These are phyloP conservation scores for Didymella exigua DNA, from an alignment of 2,329 filamentous ascomycete genomes.

Conservation along the genomic window DNA sequence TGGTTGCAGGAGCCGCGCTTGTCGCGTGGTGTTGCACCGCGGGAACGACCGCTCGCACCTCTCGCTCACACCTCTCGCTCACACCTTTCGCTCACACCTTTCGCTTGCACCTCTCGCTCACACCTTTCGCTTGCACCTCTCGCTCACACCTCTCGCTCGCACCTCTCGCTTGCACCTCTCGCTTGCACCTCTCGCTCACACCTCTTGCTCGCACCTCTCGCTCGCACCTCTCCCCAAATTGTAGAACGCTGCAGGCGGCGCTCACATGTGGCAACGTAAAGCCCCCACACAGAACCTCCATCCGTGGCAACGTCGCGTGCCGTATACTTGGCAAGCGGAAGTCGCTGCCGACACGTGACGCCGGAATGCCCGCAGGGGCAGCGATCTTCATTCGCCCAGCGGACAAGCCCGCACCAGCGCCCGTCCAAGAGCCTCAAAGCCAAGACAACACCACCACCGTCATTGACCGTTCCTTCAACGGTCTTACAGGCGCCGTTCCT, in stretches of 20 bases:
- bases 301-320: constrained; percentile 3
- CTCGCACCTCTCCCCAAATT: background rate
- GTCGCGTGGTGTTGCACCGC: constrained; percentile 8
- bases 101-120: too few species aligned
- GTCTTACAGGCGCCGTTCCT: background rate
- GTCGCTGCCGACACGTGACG: constrained; percentile 9
- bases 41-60: background rate
- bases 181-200: too few species aligned
- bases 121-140: too few species aligned
- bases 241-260: background rate
- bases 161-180: background rate
- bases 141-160: too few species aligned
- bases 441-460: constrained; percentile 13
- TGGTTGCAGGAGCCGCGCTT: background rate
- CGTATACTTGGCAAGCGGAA: constrained; percentile 13
- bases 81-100: background rate
- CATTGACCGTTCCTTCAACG: constrained; percentile 15
- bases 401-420: constrained; percentile 9
- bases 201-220: too few species aligned
- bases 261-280: background rate
- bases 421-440: constrained; percentile 16
- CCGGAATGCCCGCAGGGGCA: constrained; percentile 8
- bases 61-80: too few species aligned
- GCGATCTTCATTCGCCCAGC: constrained; percentile 12
- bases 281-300: background rate